These are phyloP conservation scores for Buddleja alternifolia DNA, from an alignment of 257 asterid species.

Conservation along the genomic window DNA sequence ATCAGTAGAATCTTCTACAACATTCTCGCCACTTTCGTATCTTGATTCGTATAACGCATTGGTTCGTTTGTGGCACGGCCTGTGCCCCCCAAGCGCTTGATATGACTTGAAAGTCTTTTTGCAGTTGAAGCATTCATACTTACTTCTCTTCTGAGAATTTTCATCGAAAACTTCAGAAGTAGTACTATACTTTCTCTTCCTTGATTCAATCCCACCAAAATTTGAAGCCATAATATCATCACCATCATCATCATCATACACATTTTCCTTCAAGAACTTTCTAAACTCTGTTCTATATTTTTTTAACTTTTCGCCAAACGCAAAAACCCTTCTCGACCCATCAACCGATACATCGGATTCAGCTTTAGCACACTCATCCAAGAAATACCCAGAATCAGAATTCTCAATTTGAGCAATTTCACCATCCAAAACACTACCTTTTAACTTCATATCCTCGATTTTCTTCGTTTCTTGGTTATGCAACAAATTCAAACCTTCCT, in stretches of 20 bases:
- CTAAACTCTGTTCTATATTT: conserved; percentile 35
- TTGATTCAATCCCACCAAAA: conserved; percentile 37
- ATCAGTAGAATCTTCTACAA: conserved; percentile 51
- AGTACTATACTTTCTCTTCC: conserved; percentile 47
- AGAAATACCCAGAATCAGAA: conserved; percentile 91
- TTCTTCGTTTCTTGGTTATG: conserved; percentile 29
- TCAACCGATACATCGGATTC: conserved; percentile 78
- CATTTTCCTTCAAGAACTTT: conserved; percentile 25
- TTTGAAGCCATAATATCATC: conserved; percentile 25
- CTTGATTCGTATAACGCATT: conserved; percentile 45
- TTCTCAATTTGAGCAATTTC: conserved; percentile 48
- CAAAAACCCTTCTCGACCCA: conserved; percentile 36
- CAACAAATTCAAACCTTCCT: conserved; percentile 24
- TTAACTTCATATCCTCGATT: conserved; percentile 36
- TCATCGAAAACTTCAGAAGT: conserved; percentile 35
- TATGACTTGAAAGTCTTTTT: conserved; percentile 78
- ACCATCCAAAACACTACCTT: conserved; percentile 37
- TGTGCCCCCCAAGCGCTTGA: conserved; percentile 96
- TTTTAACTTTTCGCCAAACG: conserved; percentile 35
- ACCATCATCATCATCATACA: conserved; percentile 26
- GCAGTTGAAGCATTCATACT: conserved; percentile 86
- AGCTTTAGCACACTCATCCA: conserved; percentile 65
- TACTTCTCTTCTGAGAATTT: conserved; percentile 50
- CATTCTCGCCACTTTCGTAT: conserved; percentile 69
- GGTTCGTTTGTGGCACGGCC: conserved; percentile 79